Conservation (phyloP, 2,329 filamentous ascomycete species). For the Capronia epimyces region DNA sequence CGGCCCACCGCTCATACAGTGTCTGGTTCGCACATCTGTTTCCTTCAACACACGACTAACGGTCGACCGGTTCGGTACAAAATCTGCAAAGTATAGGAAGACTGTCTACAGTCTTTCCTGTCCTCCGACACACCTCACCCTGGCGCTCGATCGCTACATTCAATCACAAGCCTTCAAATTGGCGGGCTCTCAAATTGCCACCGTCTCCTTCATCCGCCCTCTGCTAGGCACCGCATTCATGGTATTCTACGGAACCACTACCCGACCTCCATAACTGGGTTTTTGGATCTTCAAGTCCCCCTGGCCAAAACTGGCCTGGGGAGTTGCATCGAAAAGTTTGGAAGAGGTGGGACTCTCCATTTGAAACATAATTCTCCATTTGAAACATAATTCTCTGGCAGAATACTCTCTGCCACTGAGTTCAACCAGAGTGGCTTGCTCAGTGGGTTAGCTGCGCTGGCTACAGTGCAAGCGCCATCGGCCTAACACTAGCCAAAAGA, state of each 20-base stretch:
- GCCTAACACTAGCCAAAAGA: background rate
- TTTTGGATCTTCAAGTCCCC: slow-evolving; percentile 6
- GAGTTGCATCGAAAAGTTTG: slow-evolving; percentile 3
- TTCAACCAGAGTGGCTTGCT: slow-evolving; percentile 14
- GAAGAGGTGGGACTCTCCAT: slow-evolving; percentile 1
- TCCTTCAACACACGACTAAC: background rate
- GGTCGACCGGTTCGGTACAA: background rate
- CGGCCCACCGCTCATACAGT: background rate
- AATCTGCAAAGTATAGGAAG: slow-evolving; percentile 17
- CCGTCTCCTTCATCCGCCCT: slow-evolving; percentile 74
- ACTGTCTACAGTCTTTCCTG: slow-evolving; percentile 29
- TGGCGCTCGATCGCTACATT: slow-evolving; percentile 40
- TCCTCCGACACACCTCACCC: slow-evolving; percentile 29
- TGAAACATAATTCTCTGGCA: background rate
- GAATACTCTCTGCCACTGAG: slow-evolving; percentile 4
- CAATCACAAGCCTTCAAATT: slow-evolving; percentile 69
- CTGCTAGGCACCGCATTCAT: slow-evolving; percentile 86
- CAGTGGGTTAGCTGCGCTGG: slow-evolving; percentile 6
- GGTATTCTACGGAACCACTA: slow-evolving; percentile 95
- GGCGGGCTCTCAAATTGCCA: slow-evolving; percentile 67
- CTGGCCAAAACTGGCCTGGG: slow-evolving; percentile 15
- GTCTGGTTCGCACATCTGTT: too few species aligned
- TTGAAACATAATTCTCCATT: background rate
- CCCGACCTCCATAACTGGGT: slow-evolving; percentile 90
- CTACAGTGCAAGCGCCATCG: slow-evolving; percentile 3